phyloP scores from a whole-genome alignment of 805 yeast species.

The Candida quercuum region DNA sequence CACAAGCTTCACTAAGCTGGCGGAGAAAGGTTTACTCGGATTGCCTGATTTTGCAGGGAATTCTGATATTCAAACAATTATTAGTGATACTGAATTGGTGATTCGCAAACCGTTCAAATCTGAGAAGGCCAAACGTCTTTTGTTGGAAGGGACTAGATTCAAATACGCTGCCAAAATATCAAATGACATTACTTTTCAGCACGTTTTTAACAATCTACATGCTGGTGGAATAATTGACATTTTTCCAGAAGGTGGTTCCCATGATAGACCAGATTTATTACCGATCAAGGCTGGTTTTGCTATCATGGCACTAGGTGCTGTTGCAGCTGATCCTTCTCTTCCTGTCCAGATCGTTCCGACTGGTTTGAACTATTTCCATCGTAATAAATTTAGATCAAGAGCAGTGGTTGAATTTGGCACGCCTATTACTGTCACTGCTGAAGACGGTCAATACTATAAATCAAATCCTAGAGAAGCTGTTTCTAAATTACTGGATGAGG shows the following conservation, averaged over 20 bases:
- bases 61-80: constrained; percentile 59
- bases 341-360: constrained; percentile 89
- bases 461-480: constrained; percentile 73
- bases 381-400: constrained; percentile 90
- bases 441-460: constrained; percentile 58
- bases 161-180: constrained; percentile 79
- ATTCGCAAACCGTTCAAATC: constrained; percentile 65
- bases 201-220: constrained; percentile 77
- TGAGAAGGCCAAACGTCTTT: constrained; percentile 39
- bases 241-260: constrained; percentile 98
- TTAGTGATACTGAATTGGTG: constrained; percentile 65
- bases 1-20: constrained; percentile 61
- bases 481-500: constrained; percentile 60
- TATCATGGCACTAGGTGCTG: constrained; percentile 94
- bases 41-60: constrained; percentile 77
- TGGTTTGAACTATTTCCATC: constrained; percentile 96
- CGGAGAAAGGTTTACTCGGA: constrained; percentile 60
- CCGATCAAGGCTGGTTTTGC: constrained; percentile 98
- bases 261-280: constrained; percentile 84
- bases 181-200: constrained; percentile 73
- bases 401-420: constrained; percentile 94
- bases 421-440: constrained; percentile 64
- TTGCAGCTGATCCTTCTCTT: constrained; percentile 69
- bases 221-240: constrained; percentile 81
- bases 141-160: constrained; percentile 55